Base-by-base conservation (phyloP, 345 rosid species). In the Camelina hispida region DNA sequence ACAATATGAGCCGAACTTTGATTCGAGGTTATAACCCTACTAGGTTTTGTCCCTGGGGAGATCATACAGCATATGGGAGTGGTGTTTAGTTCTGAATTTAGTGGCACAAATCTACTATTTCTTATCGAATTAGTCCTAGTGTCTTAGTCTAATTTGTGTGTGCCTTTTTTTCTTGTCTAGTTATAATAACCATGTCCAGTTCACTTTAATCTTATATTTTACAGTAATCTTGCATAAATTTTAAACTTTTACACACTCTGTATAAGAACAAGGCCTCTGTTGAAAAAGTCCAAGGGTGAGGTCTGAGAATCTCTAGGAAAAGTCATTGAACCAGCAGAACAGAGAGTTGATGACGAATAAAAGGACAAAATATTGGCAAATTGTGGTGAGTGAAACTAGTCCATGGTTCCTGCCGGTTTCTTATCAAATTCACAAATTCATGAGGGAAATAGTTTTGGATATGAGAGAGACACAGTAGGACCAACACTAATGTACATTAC, bases 331-430 rank as follows among this genome's bases (percentile, higher is more conserved):
- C 34, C 34, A 57, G 52, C 66, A 66, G 43, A 58, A 23, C 53
- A 74, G 43, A 58, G 60, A 74, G 48, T 47, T 74, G 43, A 74
- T 74, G 44, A 74, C 67, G 58, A 74, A 74, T 66, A 68, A 51
- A 68, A 68, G 38, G 73, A 68, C 74, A 60, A 75, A 62, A 14
- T 44, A 66, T 16, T 8, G 47, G 61, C 44, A 50, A 65, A 32
- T 25, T 65, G 50, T 34, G 72, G 53, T 9, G 72, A 74, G 35
- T 32, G 64, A 65, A 58, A 9, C 9, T 6, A 34, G 9, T 34
- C 9, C 37, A 7, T 8, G 9, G 8, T 7, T 34, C 42, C 40
- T 38, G 42, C 42, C 1, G 4, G 42, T 38, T 38, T 38, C 42
- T 38, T 38, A 38, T 9, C 42, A 38, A 38, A 38, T 38, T 38